Evolutionary conservation across 2,329 filamentous ascomycete species (phyloP).

Genomic region (Neurospora crassa): DNA sequence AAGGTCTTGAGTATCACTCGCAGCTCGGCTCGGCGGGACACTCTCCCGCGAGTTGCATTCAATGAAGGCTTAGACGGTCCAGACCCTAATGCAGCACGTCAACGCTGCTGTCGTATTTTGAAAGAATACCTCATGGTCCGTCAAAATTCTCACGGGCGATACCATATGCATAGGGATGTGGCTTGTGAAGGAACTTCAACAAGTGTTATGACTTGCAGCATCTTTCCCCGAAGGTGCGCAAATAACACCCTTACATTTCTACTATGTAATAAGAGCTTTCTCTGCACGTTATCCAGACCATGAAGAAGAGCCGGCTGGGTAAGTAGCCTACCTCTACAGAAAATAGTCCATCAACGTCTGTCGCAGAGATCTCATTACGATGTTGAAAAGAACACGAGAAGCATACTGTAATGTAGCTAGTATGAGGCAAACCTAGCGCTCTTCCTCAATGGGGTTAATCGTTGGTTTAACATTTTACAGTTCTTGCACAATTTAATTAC

Average conservation of each 20-base stretch:
- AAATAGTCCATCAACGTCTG: background rate
- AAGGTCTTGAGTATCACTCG: background rate
- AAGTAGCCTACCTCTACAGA: background rate
- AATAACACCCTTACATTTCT: background rate
- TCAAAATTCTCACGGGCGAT: background rate
- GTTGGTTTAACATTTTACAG: no score
- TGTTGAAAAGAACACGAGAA: background rate
- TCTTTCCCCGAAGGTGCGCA: background rate
- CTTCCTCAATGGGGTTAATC: background rate
- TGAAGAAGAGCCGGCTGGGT: background rate
- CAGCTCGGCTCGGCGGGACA: background rate
- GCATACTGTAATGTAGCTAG: background rate
- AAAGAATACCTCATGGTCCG: background rate
- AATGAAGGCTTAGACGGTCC: background rate
- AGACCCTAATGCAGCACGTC: background rate
- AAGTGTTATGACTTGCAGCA: background rate
- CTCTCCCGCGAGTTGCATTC: background rate
- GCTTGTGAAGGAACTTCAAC: background rate
- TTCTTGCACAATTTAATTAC: background rate
- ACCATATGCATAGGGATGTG: background rate
- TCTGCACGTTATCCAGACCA: background rate
- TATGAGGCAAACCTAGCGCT: background rate
- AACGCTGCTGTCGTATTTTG: background rate
- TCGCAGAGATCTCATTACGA: background rate
- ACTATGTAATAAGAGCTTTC: background rate